Evolutionary conservation across 1,139 yeast species (phyloP), one percentile per base, ranked within the genome.

Genomic region (Candida tropicalis): DNA sequence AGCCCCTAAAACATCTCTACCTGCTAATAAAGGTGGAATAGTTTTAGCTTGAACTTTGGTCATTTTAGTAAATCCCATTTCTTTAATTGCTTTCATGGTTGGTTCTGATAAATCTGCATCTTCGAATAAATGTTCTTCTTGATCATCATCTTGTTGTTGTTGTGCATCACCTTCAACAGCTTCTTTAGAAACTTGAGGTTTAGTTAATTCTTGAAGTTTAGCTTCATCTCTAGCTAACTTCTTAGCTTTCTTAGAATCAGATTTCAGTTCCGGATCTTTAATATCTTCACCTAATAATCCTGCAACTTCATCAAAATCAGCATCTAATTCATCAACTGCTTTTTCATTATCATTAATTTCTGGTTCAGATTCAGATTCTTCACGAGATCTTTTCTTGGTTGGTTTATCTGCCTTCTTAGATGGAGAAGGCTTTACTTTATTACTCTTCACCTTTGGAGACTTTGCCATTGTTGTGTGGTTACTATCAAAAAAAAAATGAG

Each of bases 1-100:
- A 41, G 98, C 97, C 54, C 97, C 98, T 45, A 91, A 77, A 20
- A 91, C 97, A 68, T 91, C 98, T 56, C 91, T 81, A 35, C 99
- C 98, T 0, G 98, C 97, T 55, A 91, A 72, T 52, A 93, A 73
- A 12, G 98, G 97, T 7, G 98, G 98, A 46, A 91, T 91, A 12
- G 98, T 89, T 64, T 90, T 83, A 28, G 95, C 87, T 67, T 91
- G 99, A 11, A 91, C 97, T 47, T 84, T 80, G 5, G 99, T 93
- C 97, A 91, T 88, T 46, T 74, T 84, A 15, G 79, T 73, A 68
- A 91, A 91, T 1, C 97, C 97, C 96, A 93, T 87, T 35, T 81
- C 84, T 35, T 73, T 70, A 50, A 91, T 84, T 26, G 96, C 95
- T 58, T 82, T 80, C 59, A 82, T 61, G 4, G 97, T 90, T 43